A percentile compares a stretch with the other conserved stretches of the same genome.
These are phyloP conservation scores for Teratosphaeriaceae sp. DNA, from an alignment of 2,329 filamentous ascomycete genomes.

Conservation along the genomic window DNA sequence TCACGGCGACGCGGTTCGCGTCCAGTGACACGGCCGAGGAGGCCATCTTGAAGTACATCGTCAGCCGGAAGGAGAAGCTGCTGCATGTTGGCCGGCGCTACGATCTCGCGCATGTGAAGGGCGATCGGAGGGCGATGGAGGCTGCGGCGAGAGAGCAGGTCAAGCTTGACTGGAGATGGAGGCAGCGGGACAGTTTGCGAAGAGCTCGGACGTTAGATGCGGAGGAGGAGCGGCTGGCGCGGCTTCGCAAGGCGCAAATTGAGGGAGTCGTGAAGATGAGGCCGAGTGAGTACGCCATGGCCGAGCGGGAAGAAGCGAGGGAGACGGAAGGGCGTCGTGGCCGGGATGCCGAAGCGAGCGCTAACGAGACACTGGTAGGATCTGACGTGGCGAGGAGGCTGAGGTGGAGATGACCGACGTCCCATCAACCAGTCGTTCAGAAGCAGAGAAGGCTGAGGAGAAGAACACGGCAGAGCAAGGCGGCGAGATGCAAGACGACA, in stretches of 20 bases:
- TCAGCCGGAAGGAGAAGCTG: constrained; percentile 63
- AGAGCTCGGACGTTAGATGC: constrained; percentile 34
- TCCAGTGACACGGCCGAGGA: constrained; percentile 55
- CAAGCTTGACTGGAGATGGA: constrained; percentile 29
- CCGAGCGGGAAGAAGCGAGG: too few relatives aligned
- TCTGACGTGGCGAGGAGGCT: background rate
- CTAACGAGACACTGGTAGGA: background rate
- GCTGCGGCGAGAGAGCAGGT: constrained; percentile 36
- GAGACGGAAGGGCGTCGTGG: too few relatives aligned
- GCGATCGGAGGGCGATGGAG: constrained; percentile 48
- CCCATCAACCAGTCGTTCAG: too few relatives aligned
- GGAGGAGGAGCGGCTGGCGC: constrained; percentile 28
- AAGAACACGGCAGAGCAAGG: background rate
- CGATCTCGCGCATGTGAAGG: constrained; percentile 64
- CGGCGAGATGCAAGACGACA: background rate
- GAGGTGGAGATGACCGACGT: too few relatives aligned
- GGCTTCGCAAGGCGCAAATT: constrained; percentile 19
- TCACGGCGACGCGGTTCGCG: constrained; percentile 56
- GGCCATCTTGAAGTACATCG: constrained; percentile 59
- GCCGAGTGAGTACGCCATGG: constrained; percentile 15
- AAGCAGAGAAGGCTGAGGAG: background rate
- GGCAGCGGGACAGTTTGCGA: constrained; percentile 30
- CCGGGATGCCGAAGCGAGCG: background rate
- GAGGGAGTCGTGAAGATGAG: constrained; percentile 22
- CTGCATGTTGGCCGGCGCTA: constrained; percentile 63